Evolutionary conservation across 2,329 filamentous ascomycete genomes (phyloP).

Genomic region (Colletotrichum navitas): DNA sequence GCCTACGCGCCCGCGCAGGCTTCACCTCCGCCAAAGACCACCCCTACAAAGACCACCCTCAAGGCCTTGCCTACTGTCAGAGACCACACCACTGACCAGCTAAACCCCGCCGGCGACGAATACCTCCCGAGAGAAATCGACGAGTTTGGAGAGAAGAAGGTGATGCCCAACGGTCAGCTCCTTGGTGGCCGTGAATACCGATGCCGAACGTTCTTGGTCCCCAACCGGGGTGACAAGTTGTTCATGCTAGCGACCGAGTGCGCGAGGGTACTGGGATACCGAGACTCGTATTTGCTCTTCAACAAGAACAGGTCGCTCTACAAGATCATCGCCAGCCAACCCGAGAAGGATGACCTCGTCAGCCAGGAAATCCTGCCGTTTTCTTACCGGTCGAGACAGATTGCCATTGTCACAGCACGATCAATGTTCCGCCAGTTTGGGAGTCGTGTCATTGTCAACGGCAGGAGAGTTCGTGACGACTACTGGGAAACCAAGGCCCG

Average conservation of each 20-base stretch:
- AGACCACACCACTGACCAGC: conserved; percentile 96
- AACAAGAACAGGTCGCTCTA: conserved; percentile 97
- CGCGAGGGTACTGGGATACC: conserved; percentile 90
- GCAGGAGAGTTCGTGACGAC: conserved; percentile 92
- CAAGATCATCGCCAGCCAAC: conserved; percentile 97
- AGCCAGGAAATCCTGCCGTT: conserved; percentile 95
- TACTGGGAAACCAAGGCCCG: conserved; percentile 98
- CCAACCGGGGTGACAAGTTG: conserved; percentile 89
- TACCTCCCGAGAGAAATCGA: conserved; percentile 95
- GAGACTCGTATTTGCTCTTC: conserved; percentile 97
- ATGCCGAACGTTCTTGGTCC: conserved; percentile 93
- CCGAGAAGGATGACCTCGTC: conserved; percentile 97
- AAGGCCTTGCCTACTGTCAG: conserved; percentile 96
- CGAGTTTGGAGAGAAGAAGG: conserved; percentile 94
- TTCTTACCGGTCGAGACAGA: conserved; percentile 97
- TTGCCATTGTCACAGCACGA: conserved; percentile 95
- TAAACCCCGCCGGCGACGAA: conserved; percentile 90
- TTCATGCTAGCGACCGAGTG: conserved; percentile 99
- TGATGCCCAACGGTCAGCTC: conserved; percentile 84
- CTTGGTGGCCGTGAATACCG: conserved; percentile 88
- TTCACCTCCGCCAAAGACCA: conserved; percentile 79
- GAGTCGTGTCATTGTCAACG: conserved; percentile 90
- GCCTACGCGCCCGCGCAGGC: conserved; percentile 55
- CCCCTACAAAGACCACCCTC: conserved; percentile 84
- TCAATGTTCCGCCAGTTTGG: conserved; percentile 99